phyloP scores from a whole-genome alignment of 1,139 yeast species.

The Lodderomyces elongisporus region DNA sequence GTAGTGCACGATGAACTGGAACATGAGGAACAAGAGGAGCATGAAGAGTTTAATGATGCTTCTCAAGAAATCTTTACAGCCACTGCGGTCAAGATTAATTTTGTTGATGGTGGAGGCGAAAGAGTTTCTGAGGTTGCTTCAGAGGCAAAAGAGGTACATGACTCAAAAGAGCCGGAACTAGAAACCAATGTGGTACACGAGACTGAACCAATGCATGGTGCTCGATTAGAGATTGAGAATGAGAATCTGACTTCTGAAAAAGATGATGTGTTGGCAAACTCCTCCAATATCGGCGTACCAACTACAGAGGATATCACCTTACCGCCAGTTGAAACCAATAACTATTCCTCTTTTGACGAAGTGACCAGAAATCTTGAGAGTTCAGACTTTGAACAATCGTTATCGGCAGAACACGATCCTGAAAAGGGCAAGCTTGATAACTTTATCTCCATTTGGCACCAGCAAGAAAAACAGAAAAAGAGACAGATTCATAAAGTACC shows the following conservation, averaged over 20 bases:
- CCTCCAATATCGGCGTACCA: constrained; percentile 36
- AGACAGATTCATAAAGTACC: constrained; percentile 13
- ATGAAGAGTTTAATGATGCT: constrained; percentile 9
- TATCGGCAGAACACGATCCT: constrained; percentile 41
- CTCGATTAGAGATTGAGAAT: no score
- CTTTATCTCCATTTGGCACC: constrained; percentile 43
- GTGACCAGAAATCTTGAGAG: constrained; percentile 21
- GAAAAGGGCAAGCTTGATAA: constrained; percentile 22
- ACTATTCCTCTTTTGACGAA: constrained; percentile 36
- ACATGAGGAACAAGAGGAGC: constrained; percentile 7
- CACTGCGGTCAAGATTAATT: neutral
- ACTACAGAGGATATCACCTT: constrained; percentile 34
- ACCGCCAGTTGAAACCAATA: constrained; percentile 33
- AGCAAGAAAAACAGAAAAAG: constrained; percentile 26
- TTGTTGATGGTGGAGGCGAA: neutral
- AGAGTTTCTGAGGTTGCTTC: constrained; percentile 9
- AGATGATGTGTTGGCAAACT: constrained; percentile 30
- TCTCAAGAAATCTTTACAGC: no score
- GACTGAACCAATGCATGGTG: no score
- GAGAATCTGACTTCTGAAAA: no score
- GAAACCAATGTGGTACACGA: constrained; percentile 6
- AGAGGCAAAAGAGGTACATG: neutral
- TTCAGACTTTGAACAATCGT: constrained; percentile 33
- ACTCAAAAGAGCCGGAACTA: constrained; percentile 1
- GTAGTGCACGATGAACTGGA: constrained; percentile 5